Evolutionary conservation across 345 rosid genomes (phyloP).

Genomic region (Euphorbia peplus): DNA sequence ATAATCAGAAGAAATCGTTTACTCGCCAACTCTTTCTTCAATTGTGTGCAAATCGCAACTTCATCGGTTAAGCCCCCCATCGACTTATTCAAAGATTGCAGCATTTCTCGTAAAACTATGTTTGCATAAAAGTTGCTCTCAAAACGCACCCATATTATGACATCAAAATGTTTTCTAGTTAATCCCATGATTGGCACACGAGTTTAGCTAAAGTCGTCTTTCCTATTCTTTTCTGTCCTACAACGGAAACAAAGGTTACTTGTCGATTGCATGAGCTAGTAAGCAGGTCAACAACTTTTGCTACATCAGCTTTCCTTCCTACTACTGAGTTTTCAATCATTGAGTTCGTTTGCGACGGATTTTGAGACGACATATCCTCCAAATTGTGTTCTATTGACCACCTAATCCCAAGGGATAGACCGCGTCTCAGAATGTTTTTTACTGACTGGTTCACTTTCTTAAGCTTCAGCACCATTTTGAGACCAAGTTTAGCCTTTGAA

Average conservation of each 20-base stretch:
- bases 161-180: neutral
- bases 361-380: neutral
- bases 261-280: slow-evolving; percentile 6
- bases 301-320: neutral
- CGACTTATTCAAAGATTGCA: neutral
- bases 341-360: neutral
- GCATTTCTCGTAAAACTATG: slow-evolving; percentile 10
- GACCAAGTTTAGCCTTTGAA: neutral
- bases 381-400: neutral
- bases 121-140: neutral
- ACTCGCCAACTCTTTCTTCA: neutral
- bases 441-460: neutral
- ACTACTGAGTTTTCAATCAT: neutral
- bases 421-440: neutral
- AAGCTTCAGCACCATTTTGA: neutral
- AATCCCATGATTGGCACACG: neutral
- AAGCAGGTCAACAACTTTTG: neutral
- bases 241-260: slow-evolving; percentile 8
- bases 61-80: neutral
- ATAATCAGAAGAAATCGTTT: no score
- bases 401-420: neutral
- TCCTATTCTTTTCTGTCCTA: slow-evolving; percentile 29
- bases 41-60: neutral
- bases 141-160: neutral
- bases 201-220: slow-evolving; percentile 24